Base-by-base conservation (phyloP, 371 early-diverging fungal genomes). In the Dichotomocladium elegans region DNA sequence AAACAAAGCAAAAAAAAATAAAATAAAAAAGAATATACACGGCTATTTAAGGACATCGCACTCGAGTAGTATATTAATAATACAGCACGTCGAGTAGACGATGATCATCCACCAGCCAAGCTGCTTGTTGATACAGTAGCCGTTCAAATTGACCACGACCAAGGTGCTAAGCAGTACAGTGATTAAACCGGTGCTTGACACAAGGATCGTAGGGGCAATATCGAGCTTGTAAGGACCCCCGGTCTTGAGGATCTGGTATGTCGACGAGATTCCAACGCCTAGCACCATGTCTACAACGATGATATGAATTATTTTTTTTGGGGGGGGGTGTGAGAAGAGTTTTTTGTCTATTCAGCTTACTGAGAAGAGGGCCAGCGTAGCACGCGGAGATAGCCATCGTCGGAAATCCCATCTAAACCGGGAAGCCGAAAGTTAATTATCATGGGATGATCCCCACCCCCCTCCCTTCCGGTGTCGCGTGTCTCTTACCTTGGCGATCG, bases 331-430 rank as follows among this genome's bases (percentile, higher is more conserved):
- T n/a, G n/a, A n/a, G n/a, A n/a, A n/a, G n/a, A n/a, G n/a, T n/a
- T n/a, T n/a, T n/a, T n/a, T n/a, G n/a, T n/a, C n/a, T n/a, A n/a
- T n/a, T n/a, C 31, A 17, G 64, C 70, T 64, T 80, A 87, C 85
- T 89, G 26, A 91, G 58, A 66, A 91, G 69, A 3, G 92, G 92
- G 6, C 90, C 86, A 7, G 90, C 92, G 67, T 91, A 92, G 51
- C 92, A 91, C 0, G 92, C 93, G 10, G 87, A 82, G 19, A 92
- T 76, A 2, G 90, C 92, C 92, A 92, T 92, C 21, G 80, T 82
- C 10, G 92, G 91, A 48, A 81, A 87, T 7, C 92, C 92, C 87
- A 89, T 86, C 63, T 66, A 51, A 37, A 5, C 11, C 37, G 25
- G n/a, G n/a, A n/a, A n/a, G n/a, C 11, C n/a, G 4, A 48, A 41